A percentile compares a stretch with the other conserved stretches of the same genome.
These are phyloP conservation scores for Rosa rugosa DNA, from an alignment of 306 rosid species.

Conservation along the genomic window DNA sequence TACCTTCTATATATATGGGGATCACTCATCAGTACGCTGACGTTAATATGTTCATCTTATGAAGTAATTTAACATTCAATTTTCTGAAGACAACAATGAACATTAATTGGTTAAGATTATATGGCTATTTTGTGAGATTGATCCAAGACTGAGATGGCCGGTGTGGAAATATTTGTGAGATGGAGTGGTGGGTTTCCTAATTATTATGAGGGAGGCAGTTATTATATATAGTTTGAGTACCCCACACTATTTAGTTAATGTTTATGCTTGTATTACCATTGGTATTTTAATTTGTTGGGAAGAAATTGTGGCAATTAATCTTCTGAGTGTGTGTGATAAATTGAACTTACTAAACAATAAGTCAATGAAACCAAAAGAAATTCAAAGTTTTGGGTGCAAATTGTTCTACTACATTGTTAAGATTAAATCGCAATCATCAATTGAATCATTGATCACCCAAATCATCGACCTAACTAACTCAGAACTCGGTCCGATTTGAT, in stretches of 20 bases:
- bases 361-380: background rate
- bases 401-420: background rate
- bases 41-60: background rate
- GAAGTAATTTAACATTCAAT: background rate
- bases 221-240: background rate
- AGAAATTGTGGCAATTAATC: background rate
- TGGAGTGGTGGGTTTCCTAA: background rate
- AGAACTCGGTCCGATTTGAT: no score
- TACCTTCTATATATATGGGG: background rate
- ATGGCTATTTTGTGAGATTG: background rate
- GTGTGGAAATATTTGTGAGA: background rate
- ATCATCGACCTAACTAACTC: background rate
- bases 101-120: background rate
- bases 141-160: background rate
- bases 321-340: background rate
- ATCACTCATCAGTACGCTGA: background rate
- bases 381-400: background rate
- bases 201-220: background rate
- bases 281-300: background rate
- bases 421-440: no score
- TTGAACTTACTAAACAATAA: background rate
- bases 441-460: background rate
- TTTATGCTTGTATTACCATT: background rate
- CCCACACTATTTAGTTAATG: background rate
- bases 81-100: background rate